A percentile compares a stretch with the other conserved stretches of the same genome.
Evolutionary conservation across 2,329 filamentous ascomycete species (phyloP).

Genomic region (Coniochaeta pulveracea): DNA sequence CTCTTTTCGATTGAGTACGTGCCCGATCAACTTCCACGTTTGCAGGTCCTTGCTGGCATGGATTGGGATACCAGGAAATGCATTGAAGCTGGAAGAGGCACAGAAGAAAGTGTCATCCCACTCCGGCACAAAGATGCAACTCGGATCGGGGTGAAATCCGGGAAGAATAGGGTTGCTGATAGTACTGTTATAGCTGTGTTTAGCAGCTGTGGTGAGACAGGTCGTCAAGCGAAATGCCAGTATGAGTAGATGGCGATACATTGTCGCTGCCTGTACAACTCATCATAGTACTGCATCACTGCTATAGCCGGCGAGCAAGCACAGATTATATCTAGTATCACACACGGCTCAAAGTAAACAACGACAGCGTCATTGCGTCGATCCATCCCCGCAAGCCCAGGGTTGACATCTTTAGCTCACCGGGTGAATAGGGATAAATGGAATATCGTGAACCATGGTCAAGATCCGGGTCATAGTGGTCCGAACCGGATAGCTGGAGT

Average conservation of each 20-base stretch:
- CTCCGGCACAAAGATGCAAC: constrained; percentile 25
- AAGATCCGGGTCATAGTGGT: constrained; percentile 1
- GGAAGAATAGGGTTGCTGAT: constrained; percentile 28
- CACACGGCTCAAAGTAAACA: not conserved
- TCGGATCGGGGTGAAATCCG: constrained; percentile 30
- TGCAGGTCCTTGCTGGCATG: constrained; percentile 30
- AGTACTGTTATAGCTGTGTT: constrained; percentile 13
- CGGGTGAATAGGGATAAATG: constrained; percentile 4
- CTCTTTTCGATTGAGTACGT: constrained; percentile 21
- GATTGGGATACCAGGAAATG: constrained; percentile 31
- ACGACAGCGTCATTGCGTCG: not conserved
- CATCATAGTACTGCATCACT: too few relatives aligned
- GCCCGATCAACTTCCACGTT: constrained; percentile 27
- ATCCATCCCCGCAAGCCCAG: constrained; percentile 1
- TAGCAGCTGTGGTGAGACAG: constrained; percentile 4
- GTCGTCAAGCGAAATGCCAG: constrained; percentile 7
- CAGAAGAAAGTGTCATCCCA: constrained; percentile 29
- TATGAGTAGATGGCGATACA: not conserved
- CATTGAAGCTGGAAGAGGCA: constrained; percentile 29
- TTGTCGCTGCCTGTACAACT: not conserved
- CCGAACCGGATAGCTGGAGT: constrained; percentile 2
- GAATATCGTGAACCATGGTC: constrained; percentile 1
- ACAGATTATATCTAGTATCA: not conserved
- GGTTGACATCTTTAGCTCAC: constrained; percentile 1
- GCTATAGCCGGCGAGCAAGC: not conserved